phyloP scores from a whole-genome alignment of 1,284 basidiomycete genomes.

The Tylopilus microsporus region DNA sequence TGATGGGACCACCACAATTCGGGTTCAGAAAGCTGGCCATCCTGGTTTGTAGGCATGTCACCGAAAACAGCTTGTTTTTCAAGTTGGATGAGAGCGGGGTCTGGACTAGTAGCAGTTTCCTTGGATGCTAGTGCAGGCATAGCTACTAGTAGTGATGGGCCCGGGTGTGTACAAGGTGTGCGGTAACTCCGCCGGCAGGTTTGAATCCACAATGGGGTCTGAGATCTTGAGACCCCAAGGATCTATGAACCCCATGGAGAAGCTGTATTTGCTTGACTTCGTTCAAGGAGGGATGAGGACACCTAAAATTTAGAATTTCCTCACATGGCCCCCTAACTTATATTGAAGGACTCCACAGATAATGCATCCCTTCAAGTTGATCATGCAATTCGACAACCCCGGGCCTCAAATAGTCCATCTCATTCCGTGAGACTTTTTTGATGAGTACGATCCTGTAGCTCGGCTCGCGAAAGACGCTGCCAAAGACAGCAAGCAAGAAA shows the following conservation, averaged over 20 bases:
- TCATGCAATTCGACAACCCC: constrained; percentile 7
- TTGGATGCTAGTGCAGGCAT: neutral
- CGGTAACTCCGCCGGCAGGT: constrained; percentile 2
- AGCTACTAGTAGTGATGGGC: neutral
- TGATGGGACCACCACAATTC: constrained; percentile 30
- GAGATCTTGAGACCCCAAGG: constrained; percentile 7
- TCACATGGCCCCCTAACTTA: neutral
- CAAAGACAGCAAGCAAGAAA: neutral
- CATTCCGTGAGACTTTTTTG: neutral
- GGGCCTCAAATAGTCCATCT: constrained; percentile 9
- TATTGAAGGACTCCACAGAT: neutral
- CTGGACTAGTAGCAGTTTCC: neutral
- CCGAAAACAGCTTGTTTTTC: neutral
- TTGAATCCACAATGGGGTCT: neutral
- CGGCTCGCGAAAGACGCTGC: neutral
- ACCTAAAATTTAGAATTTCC: neutral
- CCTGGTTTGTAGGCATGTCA: neutral
- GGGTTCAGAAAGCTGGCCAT: constrained; percentile 2
- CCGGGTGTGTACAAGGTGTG: too few species aligned
- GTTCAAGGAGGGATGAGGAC: neutral
- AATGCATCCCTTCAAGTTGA: neutral
- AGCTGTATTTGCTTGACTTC: neutral
- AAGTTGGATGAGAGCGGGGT: constrained; percentile 1
- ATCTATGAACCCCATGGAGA: constrained; percentile 6
- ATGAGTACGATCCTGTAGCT: neutral